Evolutionary conservation across 768 basidiomycete genomes (phyloP), one percentile per base, ranked within the genome.

Genomic region (Kondoa malvinella): DNA sequence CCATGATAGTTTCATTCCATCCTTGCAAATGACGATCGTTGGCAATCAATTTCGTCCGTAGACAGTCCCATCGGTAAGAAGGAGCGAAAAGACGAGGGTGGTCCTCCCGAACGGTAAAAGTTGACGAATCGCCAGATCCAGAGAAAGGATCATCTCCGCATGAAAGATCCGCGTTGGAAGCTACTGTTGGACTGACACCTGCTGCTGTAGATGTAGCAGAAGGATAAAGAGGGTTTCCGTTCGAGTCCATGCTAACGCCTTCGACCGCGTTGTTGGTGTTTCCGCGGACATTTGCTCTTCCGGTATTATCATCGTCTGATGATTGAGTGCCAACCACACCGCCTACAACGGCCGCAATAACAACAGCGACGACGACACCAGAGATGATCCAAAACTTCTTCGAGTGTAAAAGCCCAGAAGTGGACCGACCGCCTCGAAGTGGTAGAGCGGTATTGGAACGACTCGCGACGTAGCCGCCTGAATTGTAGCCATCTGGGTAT

Each of bases 21-120:
- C 78, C 80, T 68, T 82, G 79, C 74, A 97, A 81, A 79, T 99
- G 97, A 2, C 88, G 84, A 76, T 97, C 90, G 65, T 80, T 82
- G 66, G 81, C 77, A 74, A 97, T 94, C 72, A 95, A 81, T 26
- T 74, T 72, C 27, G 76, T 75, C 2, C 87, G 84, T 29, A 99
- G 83, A 15, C 84, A 88, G 17, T 81, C 77, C 94, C 95, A 97
- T 78, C 90, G 92, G 82, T 91, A 92, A 12, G 81, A 73, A 27
- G 94, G 91, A 17, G 94, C 95, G 72, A 95, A 86, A 62, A 99
- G 82, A 57, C 89, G 87, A 29, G 95, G 95, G 69, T 92, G 87
- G 74, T 89, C 86, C 8, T 85, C 72, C 58, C 90, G 86, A 34
- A 85, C 80, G 63, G 76, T 77, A 40, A 76, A 76, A 12, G 88